phyloP scores from a whole-genome alignment of 2,329 filamentous ascomycete genomes.

The Elsinoe arachidis region DNA sequence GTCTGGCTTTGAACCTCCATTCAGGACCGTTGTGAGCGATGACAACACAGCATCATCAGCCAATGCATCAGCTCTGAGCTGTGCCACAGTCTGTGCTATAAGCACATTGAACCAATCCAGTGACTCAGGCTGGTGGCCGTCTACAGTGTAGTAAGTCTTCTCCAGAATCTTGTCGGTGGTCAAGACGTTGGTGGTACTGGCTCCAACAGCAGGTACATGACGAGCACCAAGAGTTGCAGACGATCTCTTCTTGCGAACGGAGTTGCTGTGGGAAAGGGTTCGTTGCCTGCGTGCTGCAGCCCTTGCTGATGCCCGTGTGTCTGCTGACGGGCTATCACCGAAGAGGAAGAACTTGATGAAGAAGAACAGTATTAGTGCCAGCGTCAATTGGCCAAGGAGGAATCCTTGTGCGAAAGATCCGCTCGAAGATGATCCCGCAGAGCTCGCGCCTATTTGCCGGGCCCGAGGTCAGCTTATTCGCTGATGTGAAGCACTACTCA shows the following conservation, averaged over 20 bases:
- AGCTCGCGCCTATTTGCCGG: not conserved
- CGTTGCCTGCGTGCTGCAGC: conserved; percentile 66
- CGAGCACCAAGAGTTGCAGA: conserved; percentile 52
- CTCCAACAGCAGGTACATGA: conserved; percentile 33
- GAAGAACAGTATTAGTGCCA: conserved; percentile 80
- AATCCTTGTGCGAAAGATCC: conserved; percentile 84
- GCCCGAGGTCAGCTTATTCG: not conserved
- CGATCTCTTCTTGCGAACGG: conserved; percentile 39
- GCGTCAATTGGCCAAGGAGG: conserved; percentile 83
- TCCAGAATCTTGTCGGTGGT: conserved; percentile 90
- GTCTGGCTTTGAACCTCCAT: conserved; percentile 73
- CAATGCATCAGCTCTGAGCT: conserved; percentile 85
- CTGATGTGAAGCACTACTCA: not conserved
- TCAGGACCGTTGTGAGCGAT: conserved; percentile 75
- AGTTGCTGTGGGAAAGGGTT: conserved; percentile 57
- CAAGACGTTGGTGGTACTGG: conserved; percentile 32
- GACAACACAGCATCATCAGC: conserved; percentile 83
- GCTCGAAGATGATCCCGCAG: conserved; percentile 7
- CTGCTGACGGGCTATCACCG: conserved; percentile 78
- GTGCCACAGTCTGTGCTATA: conserved; percentile 90
- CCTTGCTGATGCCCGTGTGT: conserved; percentile 66
- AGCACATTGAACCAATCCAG: conserved; percentile 99
- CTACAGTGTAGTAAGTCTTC: conserved; percentile 96
- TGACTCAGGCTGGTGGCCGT: conserved; percentile 91
- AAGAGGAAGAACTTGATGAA: conserved; percentile 99